A percentile compares a stretch with the other conserved stretches of the same genome.
Evolutionary conservation across 768 basidiomycete genomes (phyloP).

Genomic region (Suillus occidentalis): DNA sequence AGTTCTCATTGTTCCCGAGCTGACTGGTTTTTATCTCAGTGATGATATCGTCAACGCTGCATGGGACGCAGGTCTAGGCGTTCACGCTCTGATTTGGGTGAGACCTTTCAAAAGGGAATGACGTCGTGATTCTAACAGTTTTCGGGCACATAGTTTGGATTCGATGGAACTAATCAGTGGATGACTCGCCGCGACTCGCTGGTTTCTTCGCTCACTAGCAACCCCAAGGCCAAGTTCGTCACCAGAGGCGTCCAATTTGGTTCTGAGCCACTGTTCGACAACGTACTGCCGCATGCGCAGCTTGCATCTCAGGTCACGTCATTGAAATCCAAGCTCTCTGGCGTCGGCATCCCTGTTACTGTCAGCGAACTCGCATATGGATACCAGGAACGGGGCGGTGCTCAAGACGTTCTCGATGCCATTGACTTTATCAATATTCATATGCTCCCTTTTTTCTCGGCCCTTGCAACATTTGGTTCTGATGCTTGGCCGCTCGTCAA

Average conservation of each 20-base stretch:
- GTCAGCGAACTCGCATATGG: constrained; percentile 67
- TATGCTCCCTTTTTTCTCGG: constrained; percentile 67
- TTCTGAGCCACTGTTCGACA: constrained; percentile 66
- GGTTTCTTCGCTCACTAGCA: constrained; percentile 52
- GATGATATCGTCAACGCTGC: constrained; percentile 68
- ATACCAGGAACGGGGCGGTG: constrained; percentile 53
- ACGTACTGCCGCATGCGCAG: constrained; percentile 46
- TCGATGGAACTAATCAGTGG: constrained; percentile 47
- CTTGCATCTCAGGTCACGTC: constrained; percentile 52
- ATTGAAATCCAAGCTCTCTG: constrained; percentile 49
- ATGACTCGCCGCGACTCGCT: constrained; percentile 52
- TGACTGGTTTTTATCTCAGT: constrained; percentile 30
- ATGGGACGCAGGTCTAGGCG: constrained; percentile 65
- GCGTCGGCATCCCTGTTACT: constrained; percentile 63
- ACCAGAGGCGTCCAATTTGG: constrained; percentile 70
- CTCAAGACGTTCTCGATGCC: constrained; percentile 54
- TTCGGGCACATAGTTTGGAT: constrained; percentile 34
- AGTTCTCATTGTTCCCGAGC: neutral
- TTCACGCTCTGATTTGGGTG: constrained; percentile 77
- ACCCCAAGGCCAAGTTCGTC: constrained; percentile 62
- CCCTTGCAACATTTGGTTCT: constrained; percentile 39
- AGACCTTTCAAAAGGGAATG: constrained; percentile 14
- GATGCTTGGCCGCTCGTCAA: constrained; percentile 63
- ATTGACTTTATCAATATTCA: constrained; percentile 68
- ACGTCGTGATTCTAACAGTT: neutral